Evolutionary conservation across 1,284 basidiomycete genomes (phyloP), one percentile per base, ranked within the genome.

Genomic region (Gymnopus androsaceus): DNA sequence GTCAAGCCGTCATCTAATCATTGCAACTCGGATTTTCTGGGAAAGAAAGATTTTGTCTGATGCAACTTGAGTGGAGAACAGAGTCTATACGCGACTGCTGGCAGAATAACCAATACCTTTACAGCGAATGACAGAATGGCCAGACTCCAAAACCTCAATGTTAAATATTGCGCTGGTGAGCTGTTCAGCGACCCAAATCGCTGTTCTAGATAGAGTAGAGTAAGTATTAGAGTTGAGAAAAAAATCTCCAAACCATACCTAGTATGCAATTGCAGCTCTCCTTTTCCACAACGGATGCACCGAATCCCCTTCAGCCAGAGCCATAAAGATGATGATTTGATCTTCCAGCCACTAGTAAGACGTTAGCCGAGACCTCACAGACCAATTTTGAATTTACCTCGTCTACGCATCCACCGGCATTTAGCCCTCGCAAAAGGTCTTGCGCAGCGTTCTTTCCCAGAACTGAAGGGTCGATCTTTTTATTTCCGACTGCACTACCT

Each of bases 321-420:
- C 86, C 69, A 90, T 80, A 64, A 89, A 85, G 37, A 90, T 79
- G 54, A 90, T 82, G 34, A 90, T 83, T 64, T 90, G 88, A 66
- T 91, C 88, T 74, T 88, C 73, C 19, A 75, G 61, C 72, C 73
- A 74, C 69, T 73, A n/a, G 1, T 4, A 45, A 17, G n/a, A 44
- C 41, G 17, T 21, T 17, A 41, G 38, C 14, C 36, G 7, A 37
- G 9, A 21, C 34, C n/a, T 27, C 42, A 30, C 27, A 33, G 8
- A 15, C 42, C 31, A 19, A 30, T 40, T 31, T 25, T 45, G 7
- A 14, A 60, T 70, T 38, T 49, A 81, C 82, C 74, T 88, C 87
- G 58, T 90, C 88, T 2, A 90, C 83, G 59, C 85, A 88, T 23
- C 85, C 87, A 6, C 76, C 85, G 30, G 80, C 75, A 6, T 75